Base-by-base conservation (phyloP, 164 flowering plant species). In the Vitis amurensis region DNA sequence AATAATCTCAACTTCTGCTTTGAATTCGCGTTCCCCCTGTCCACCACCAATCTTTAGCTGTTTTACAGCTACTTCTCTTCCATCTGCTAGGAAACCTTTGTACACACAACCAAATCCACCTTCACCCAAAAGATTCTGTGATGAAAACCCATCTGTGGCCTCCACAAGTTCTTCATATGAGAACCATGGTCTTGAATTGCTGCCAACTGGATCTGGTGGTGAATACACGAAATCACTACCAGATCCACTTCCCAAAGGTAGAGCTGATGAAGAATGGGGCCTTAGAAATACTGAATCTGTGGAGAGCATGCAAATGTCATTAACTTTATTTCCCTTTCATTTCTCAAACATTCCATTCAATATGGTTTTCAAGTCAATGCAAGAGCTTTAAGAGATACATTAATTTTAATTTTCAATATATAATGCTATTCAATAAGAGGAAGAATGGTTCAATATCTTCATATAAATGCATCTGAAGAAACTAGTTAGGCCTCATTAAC, bases 91-190 rank as follows among this genome's bases (percentile, higher is more conserved):
- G 11, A 59, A 60, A 27, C 90, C 90, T 76, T 85, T 87, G 74
- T 83, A 85, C 29, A 87, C 90, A 73, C 84, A 83, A 49, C 90
- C 90, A 78, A 87, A 87, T 30, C 89, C 89, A 66, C 89, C 89
- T 81, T 83, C 85, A 50, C 89, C 89, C 58, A 86, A 67, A 68
- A 87, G 71, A 74, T 85, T 85, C 16, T 71, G 58, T 13, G 61
- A 53, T 17, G 88, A 80, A 75, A 87, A 87, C 8, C 85, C 81
- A 76, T 78, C 58, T 56, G 90, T 85, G 11, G 87, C 88, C 19
- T 71, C 71, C 29, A 62, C 12, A 62, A 87, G 72, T 71, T 87
- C 90, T 44, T 87, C 84, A 70, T 81, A 87, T 13, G 83, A 75
- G 76, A 87, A 87, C 76, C 82, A 78, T 63, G 86, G 61, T 71